Base-by-base conservation (phyloP, 805 yeast genomes). In the Kurtzmaniella fragi region DNA sequence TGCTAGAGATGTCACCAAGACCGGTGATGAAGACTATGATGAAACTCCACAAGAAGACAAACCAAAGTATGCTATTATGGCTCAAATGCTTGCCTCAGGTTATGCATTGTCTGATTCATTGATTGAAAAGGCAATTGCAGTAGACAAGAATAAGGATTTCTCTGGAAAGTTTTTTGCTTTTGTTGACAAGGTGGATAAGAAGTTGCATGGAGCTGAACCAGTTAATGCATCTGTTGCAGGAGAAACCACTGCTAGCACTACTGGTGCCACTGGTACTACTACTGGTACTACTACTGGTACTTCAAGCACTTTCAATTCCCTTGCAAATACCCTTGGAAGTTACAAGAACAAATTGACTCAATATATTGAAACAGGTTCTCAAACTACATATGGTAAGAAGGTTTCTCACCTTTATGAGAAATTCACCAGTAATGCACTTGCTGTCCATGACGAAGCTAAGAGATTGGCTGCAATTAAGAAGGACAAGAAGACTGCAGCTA, bases 11-110 rank as follows among this genome's bases (percentile, higher is more conserved):
- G 45, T 32, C 27, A 44, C 46, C 10, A 34, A 28, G 25, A 61
- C 65, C 4, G 67, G 65, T 9, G 69, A 62, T 38, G 46, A 40
- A 8, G 37, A 46, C 10, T 59, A 59, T 36, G 71, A 64, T 37
- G 87, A 82, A 48, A 74, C 83, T 38, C 59, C 70, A 4, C 95
- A 84, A 62, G 95, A 85, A 52, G 77, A 76, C 43, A 84, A 84
- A 64, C 95, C 95, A 41, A 82, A 82, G 53, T 61, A 79, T 40
- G 78, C 87, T 14, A 78, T 85, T 42, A 65, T 84, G 62, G 91
- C 93, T 1, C 91, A 84, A 59, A 75, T 82, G 50, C 66, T 84
- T 43, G 71, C 87, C 26, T 75, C 78, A n/a, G 95, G 95, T 4
- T 84, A 85, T 55, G 73, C 70, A 14, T 59, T 84, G 32, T 71